These are phyloP conservation scores for Pseudozyma pruni DNA, from an alignment of 1,284 basidiomycete genomes.

Conservation along the genomic window DNA sequence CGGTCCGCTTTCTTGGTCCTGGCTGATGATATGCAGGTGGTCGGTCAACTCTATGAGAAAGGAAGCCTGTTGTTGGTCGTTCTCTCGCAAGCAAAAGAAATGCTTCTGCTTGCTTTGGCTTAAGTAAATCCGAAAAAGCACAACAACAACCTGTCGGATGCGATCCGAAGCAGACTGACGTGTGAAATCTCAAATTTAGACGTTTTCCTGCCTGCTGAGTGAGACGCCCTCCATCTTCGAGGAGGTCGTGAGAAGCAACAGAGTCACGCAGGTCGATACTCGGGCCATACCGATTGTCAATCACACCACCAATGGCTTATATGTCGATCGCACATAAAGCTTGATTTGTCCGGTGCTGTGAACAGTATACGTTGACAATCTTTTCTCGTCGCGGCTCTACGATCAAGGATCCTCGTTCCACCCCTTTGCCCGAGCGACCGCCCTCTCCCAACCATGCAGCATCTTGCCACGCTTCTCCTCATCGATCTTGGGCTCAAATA, in stretches of 20 bases:
- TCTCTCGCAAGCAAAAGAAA: no score
- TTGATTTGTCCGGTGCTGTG: not conserved
- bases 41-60: slow-evolving; percentile 1
- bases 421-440: slow-evolving; percentile 55
- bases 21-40: not conserved
- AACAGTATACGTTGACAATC: not conserved
- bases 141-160: not conserved
- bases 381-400: no score
- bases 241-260: no score
- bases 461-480: slow-evolving; percentile 70
- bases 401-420: slow-evolving; percentile 58
- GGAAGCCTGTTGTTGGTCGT: no score
- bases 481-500: slow-evolving; percentile 76
- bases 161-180: slow-evolving; percentile 14
- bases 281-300: no score
- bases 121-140: not conserved
- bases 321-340: no score
- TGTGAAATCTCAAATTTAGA: slow-evolving; percentile 1
- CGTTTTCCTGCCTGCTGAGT: slow-evolving; percentile 1
- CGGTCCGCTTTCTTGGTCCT: no score
- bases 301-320: no score
- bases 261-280: not conserved
- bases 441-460: slow-evolving; percentile 60
- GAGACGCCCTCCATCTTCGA: not conserved
- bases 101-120: no score